These are phyloP conservation scores for Crepidotus variabilis DNA, from an alignment of 768 basidiomycete genomes.

Conservation along the genomic window DNA sequence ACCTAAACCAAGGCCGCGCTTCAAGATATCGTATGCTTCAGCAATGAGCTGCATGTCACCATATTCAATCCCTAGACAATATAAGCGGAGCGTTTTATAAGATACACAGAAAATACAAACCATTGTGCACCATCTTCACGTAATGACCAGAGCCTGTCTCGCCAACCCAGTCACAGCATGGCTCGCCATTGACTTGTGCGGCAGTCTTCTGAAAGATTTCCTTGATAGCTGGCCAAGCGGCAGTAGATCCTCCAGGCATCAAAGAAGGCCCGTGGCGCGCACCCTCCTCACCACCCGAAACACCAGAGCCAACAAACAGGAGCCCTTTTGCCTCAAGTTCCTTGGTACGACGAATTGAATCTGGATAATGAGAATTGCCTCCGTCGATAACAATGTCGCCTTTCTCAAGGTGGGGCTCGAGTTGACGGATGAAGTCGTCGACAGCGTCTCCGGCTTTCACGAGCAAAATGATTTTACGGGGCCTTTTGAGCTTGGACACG, in stretches of 20 bases:
- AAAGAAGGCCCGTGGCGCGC: conserved; percentile 95
- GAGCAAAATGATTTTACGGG: conserved; percentile 96
- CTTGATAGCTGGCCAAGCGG: conserved; percentile 96
- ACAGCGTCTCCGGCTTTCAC: conserved; percentile 98
- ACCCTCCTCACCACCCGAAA: conserved; percentile 99
- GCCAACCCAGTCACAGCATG: conserved; percentile 99
- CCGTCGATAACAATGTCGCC: conserved; percentile 99
- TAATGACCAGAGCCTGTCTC: conserved; percentile 95
- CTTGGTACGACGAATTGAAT: conserved; percentile 90
- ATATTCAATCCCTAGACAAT: conserved; percentile 86
- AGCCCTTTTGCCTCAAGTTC: conserved; percentile 94
- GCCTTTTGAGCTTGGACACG: conserved; percentile 85
- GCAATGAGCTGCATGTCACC: conserved; percentile 99
- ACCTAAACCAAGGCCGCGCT: conserved; percentile 83
- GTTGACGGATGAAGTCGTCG: conserved; percentile 90
- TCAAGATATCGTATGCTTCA: conserved; percentile 98
- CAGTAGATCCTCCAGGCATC: conserved; percentile 96
- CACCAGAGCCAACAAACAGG: conserved; percentile 97
- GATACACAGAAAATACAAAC: conserved; percentile 34
- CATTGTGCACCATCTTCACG: conserved; percentile 99
- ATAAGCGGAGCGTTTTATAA: conserved; percentile 7
- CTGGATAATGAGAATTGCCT: conserved; percentile 99
- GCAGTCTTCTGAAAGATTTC: conserved; percentile 98
- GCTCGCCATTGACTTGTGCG: conserved; percentile 91
- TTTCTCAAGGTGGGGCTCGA: conserved; percentile 84